Evolutionary conservation across 768 basidiomycete species (phyloP), one percentile per base, ranked within the genome.

Genomic region (Tremella mesenterica): DNA sequence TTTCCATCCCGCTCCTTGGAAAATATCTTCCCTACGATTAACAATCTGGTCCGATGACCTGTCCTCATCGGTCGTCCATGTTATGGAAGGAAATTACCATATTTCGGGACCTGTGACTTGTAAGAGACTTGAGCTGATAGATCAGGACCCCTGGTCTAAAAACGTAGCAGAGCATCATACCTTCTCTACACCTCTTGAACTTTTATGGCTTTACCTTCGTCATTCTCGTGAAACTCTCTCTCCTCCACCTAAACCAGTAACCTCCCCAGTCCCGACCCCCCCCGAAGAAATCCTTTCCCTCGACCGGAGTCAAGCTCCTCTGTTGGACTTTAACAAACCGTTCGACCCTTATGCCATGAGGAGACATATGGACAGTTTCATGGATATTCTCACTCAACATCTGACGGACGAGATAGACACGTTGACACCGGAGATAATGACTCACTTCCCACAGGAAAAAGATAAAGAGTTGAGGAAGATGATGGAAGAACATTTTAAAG

Each of bases 351-450:
- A 21, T 13, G 39, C 10, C 8, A 56, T 60, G 16, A 26, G 54
- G 23, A 28, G 14, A 12, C 52, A 60, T 20, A 48, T 60, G 1
- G 50, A 53, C n/a, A n/a, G 23, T 4, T 52, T 26, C 21, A 44
- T 60, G 16, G 16, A 33, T 5, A 31, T 33, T 1, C 16, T 60
- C n/a, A 38, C 36, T 6, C 9, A 53, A 20, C 54, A 56, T 53
- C 38, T 60, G 16, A 21, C 29, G 23, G 55, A 39, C 8, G 58
- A 60, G 31, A 56, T 60, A 20, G 50, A 53, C n/a, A 60, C 54
- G 7, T 29, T 60, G 10, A 43, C 9, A 4, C 50, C 54, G 26
- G 58, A 48, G 1, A 14, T 34, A 9, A 60, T 56, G 36, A n/a
- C n/a, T n/a, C n/a, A n/a, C n/a, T n/a, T n/a, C n/a, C n/a, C n/a